phyloP scores from a whole-genome alignment of 768 basidiomycete genomes.

The Phanerochaete carnosa region DNA sequence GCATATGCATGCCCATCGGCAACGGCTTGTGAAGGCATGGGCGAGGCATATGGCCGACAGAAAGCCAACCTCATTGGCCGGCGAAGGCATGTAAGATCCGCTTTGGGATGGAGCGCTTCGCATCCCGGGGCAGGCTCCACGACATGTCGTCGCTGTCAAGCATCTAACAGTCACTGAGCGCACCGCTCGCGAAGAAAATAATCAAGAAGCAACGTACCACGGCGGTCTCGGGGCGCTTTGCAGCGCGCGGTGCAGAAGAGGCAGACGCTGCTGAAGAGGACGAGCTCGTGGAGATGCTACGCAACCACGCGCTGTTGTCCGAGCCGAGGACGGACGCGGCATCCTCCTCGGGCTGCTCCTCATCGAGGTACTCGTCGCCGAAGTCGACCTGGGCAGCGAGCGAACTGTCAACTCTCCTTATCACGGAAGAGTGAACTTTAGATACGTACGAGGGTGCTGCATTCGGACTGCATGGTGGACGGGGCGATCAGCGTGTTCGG shows the following conservation, averaged over 20 bases:
- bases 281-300: background rate
- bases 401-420: too few species aligned
- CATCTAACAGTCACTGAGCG: constrained; percentile 6
- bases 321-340: background rate
- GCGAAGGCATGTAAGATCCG: constrained; percentile 13
- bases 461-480: constrained; percentile 23
- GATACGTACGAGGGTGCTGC: constrained; percentile 26
- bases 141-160: constrained; percentile 14
- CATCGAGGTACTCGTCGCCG: constrained; percentile 12
- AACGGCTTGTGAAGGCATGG: too few species aligned
- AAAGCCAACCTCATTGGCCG: constrained; percentile 4
- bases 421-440: too few species aligned
- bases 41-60: too few species aligned
- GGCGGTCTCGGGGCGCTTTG: background rate
- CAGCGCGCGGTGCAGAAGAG: background rate
- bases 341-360: background rate
- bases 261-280: background rate
- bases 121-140: constrained; percentile 8
- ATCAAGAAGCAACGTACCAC: background rate
- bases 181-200: background rate
- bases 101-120: constrained; percentile 9
- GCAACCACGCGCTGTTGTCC: background rate
- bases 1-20: too few species aligned
- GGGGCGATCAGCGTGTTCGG: constrained; percentile 10
- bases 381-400: constrained; percentile 19